These are phyloP conservation scores for Dioscorea cayenensis DNA, from an alignment of 116 monocot genomes.

Conservation along the genomic window DNA sequence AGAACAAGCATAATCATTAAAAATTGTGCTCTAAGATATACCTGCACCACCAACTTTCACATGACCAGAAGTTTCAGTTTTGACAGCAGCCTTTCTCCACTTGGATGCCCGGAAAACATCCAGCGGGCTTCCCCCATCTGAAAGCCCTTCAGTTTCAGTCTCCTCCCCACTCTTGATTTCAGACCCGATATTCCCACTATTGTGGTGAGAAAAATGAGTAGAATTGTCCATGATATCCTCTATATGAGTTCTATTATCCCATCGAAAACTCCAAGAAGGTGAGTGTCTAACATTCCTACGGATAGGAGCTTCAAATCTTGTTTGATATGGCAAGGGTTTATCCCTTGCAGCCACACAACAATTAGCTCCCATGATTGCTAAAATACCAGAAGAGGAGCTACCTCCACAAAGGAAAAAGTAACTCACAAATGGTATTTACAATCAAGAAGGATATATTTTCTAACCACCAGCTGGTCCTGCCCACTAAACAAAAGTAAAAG, in stretches of 20 bases:
- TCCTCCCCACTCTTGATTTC: constrained; percentile 22
- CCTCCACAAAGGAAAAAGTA: neutral
- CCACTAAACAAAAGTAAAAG: too few relatives aligned
- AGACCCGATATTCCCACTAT: constrained; percentile 25
- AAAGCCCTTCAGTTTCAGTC: constrained; percentile 36
- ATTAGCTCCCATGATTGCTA: constrained; percentile 48
- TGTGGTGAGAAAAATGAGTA: constrained; percentile 32
- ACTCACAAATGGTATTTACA: neutral
- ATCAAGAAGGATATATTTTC: neutral
- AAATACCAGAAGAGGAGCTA: neutral
- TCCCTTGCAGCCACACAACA: constrained; percentile 53
- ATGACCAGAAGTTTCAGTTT: constrained; percentile 6
- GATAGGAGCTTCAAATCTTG: constrained; percentile 23
- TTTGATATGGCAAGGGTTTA: constrained; percentile 11
- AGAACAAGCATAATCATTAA: neutral
- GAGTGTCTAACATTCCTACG: constrained; percentile 47
- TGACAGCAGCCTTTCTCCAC: constrained; percentile 21
- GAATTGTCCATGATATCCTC: constrained; percentile 46
- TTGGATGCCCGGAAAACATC: constrained; percentile 12
- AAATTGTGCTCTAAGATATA: neutral
- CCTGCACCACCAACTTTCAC: constrained; percentile 19
- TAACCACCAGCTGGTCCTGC: neutral
- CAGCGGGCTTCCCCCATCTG: constrained; percentile 31
- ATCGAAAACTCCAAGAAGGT: constrained; percentile 70
- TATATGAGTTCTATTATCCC: constrained; percentile 72